Conservation (phyloP, 1,284 basidiomycete genomes). For the Heliocybe sulcata region DNA sequence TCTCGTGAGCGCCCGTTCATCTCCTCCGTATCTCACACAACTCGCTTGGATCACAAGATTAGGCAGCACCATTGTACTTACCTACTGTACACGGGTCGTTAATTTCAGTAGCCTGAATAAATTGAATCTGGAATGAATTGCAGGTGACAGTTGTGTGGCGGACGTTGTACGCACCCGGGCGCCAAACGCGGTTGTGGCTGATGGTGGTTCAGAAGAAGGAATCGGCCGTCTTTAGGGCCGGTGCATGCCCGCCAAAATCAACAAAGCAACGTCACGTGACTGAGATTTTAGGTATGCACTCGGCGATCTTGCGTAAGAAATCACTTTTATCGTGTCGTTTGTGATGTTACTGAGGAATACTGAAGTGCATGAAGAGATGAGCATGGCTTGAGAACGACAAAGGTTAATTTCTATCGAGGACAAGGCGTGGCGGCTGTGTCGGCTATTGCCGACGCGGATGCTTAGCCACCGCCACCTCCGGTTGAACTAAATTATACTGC, state of each 20-base stretch:
- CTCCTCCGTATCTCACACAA: not conserved
- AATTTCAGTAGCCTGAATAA: too few relatives aligned
- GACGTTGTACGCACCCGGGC: not conserved
- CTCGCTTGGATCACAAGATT: not conserved
- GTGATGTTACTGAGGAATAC: not conserved
- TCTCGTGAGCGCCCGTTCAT: not conserved
- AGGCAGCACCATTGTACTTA: not conserved
- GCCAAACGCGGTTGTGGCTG: slow-evolving; percentile 1
- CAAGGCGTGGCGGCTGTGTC: not conserved
- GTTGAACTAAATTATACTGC: too few relatives aligned
- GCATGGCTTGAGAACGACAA: not conserved
- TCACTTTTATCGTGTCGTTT: not conserved
- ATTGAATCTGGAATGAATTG: too few relatives aligned
- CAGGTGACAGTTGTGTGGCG: not conserved
- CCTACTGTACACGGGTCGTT: not conserved
- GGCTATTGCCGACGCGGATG: not conserved
- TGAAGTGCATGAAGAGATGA: not conserved
- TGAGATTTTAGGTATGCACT: too few relatives aligned
- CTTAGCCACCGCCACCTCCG: not conserved
- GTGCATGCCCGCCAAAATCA: not conserved
- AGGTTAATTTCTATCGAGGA: not conserved
- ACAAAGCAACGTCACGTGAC: not conserved
- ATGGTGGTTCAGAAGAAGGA: slow-evolving; percentile 1
- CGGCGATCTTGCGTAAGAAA: not conserved
- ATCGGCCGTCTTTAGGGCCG: not conserved